Evolutionary conservation across 2,329 filamentous ascomycete species (phyloP).

Genomic region (Aspergillus jensenii): DNA sequence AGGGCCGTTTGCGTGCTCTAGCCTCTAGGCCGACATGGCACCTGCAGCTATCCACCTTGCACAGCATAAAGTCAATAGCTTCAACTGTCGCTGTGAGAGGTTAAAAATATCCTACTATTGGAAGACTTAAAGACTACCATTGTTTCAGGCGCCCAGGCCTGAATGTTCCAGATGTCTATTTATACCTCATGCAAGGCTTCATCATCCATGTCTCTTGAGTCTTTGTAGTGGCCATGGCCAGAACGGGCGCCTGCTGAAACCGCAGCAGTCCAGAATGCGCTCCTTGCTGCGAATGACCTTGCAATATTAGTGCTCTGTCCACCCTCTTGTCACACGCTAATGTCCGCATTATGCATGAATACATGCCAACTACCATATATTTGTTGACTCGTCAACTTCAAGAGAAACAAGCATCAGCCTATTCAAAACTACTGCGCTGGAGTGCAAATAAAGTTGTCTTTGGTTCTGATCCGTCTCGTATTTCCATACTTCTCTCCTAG

Average conservation of each 20-base stretch:
- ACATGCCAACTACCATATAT: neutral
- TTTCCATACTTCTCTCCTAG: neutral
- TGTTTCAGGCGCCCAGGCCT: neutral
- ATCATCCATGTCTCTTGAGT: neutral
- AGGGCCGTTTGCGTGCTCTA: neutral
- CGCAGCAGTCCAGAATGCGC: neutral
- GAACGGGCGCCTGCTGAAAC: neutral
- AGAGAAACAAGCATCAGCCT: conserved; percentile 8
- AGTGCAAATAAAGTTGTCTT: conserved; percentile 6
- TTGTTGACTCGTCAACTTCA: neutral
- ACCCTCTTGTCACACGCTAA: no score
- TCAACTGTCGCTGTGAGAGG: conserved; percentile 3
- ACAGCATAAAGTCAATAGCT: neutral
- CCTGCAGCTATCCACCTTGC: neutral
- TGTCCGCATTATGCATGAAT: neutral
- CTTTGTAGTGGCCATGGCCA: neutral
- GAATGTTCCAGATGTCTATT: neutral
- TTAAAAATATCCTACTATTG: conserved; percentile 5
- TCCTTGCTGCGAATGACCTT: neutral
- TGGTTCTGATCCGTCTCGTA: neutral
- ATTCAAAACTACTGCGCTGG: neutral
- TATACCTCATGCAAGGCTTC: neutral
- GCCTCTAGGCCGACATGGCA: neutral
- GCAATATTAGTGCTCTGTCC: no score
- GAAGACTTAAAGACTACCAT: neutral